phyloP scores from a whole-genome alignment of 192 early-diverging fungal genomes.

The Backusella psychrophila region DNA sequence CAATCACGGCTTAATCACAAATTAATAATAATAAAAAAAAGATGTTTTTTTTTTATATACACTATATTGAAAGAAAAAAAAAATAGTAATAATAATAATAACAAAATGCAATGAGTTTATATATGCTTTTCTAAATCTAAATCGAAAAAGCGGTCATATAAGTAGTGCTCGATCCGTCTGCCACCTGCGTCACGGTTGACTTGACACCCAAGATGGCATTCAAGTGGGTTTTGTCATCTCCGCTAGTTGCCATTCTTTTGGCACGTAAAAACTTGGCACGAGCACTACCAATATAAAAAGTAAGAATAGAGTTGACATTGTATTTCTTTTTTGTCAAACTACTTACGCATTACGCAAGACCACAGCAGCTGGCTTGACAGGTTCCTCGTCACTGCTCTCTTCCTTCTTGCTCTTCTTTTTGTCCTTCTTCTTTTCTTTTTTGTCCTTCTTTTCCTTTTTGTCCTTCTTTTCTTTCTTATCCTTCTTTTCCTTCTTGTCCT shows the following conservation, averaged over 20 bases:
- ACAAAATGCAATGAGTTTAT: slow-evolving; percentile 1
- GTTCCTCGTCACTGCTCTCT: slow-evolving; percentile 27
- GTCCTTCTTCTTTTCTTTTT: slow-evolving; percentile 34
- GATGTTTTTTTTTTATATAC: background rate
- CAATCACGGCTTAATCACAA: background rate
- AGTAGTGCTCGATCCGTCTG: background rate
- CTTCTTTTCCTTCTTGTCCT: slow-evolving; percentile 38
- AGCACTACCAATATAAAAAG: slow-evolving; percentile 21
- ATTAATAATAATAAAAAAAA: background rate
- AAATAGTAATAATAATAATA: background rate
- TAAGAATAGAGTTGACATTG: background rate
- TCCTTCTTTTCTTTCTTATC: slow-evolving; percentile 36
- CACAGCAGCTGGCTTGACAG: slow-evolving; percentile 23
- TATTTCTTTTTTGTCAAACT: background rate
- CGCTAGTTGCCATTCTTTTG: slow-evolving; percentile 43
- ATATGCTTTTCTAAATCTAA: background rate
- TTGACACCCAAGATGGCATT: slow-evolving; percentile 58
- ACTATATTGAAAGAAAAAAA: background rate
- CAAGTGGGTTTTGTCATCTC: slow-evolving; percentile 38
- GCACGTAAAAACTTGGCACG: slow-evolving; percentile 47
- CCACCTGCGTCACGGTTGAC: slow-evolving; percentile 12
- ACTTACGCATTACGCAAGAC: slow-evolving; percentile 51
- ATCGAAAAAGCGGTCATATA: slow-evolving; percentile 1
- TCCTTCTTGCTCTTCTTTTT: slow-evolving; percentile 27
- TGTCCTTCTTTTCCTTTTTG: slow-evolving; percentile 39